Percentiles rank a stretch among this genome's conserved stretches.
These are phyloP conservation scores for Fragaria nilgerrensis DNA, from an alignment of 306 rosid species.

Conservation along the genomic window DNA sequence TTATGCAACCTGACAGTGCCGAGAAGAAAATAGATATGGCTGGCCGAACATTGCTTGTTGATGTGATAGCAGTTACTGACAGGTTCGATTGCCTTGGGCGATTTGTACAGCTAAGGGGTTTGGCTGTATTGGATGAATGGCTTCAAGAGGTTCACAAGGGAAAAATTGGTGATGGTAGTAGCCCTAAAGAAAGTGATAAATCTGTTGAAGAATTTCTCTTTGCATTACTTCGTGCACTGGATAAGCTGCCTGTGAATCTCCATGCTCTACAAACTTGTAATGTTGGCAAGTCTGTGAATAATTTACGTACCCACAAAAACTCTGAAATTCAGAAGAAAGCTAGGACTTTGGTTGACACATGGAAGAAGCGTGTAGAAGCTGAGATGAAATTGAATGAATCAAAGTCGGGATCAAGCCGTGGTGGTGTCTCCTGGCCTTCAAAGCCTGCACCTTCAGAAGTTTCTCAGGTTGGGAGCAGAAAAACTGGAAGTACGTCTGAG, in stretches of 20 bases:
- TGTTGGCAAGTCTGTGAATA: slow-evolving; percentile 83
- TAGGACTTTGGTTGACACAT: slow-evolving; percentile 74
- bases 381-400: slow-evolving; percentile 73
- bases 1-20: slow-evolving; percentile 60
- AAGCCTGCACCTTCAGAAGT: slow-evolving; percentile 53
- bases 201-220: slow-evolving; percentile 78
- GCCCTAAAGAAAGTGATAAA: slow-evolving; percentile 61
- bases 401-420: slow-evolving; percentile 58
- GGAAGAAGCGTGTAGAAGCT: slow-evolving; percentile 94
- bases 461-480: slow-evolving; percentile 55
- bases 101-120: slow-evolving; percentile 75
- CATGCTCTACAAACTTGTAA: slow-evolving; percentile 65
- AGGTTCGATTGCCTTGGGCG: slow-evolving; percentile 58
- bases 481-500: slow-evolving; percentile 56
- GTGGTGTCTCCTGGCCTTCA: slow-evolving; percentile 55
- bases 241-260: slow-evolving; percentile 76
- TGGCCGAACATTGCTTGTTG: slow-evolving; percentile 68
- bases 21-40: slow-evolving; percentile 73
- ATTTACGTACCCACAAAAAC: slow-evolving; percentile 69
- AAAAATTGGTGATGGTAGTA: slow-evolving; percentile 58
- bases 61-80: slow-evolving; percentile 74
- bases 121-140: slow-evolving; percentile 87
- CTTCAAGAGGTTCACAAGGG: slow-evolving; percentile 86
- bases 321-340: slow-evolving; percentile 78
- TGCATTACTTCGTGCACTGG: slow-evolving; percentile 74